phyloP scores from a whole-genome alignment of 106 monocot species.

The Dendrobium huoshanense region DNA sequence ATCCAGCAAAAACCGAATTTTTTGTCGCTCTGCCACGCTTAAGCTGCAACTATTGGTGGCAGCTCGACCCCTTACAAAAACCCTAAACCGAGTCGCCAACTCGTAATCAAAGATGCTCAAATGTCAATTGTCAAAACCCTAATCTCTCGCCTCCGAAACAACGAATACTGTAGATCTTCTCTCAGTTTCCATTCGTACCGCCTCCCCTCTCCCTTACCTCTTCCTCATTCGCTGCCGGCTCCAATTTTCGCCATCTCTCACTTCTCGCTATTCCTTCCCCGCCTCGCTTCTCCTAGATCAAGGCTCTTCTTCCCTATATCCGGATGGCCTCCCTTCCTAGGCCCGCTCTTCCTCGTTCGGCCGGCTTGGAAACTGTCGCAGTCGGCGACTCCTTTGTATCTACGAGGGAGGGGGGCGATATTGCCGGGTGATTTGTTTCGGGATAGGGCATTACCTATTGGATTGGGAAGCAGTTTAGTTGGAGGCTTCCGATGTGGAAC shows the following conservation, averaged over 20 bases:
- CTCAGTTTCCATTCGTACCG: slow-evolving; percentile 2
- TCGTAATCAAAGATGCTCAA: slow-evolving; percentile 5
- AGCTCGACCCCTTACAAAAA: too few species aligned
- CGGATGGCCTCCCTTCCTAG: slow-evolving; percentile 16
- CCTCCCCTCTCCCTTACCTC: slow-evolving; percentile 2
- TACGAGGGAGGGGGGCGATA: slow-evolving; percentile 27
- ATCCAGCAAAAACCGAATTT: too few species aligned
- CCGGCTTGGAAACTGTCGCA: slow-evolving; percentile 79
- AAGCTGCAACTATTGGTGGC: too few species aligned
- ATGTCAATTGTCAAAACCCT: slow-evolving; percentile 52
- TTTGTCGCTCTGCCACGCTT: too few species aligned
- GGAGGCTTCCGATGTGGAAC: background rate
- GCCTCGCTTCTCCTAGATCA: slow-evolving; percentile 19
- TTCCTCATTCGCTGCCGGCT: slow-evolving; percentile 1
- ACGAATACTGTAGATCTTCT: slow-evolving; percentile 20
- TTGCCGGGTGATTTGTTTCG: slow-evolving; percentile 32
- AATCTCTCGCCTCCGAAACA: slow-evolving; percentile 29
- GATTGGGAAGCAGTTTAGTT: slow-evolving; percentile 7
- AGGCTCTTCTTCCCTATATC: slow-evolving; percentile 13
- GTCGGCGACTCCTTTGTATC: slow-evolving; percentile 55
- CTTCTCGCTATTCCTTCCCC: slow-evolving; percentile 15
- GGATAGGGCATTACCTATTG: slow-evolving; percentile 10
- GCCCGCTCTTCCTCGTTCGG: slow-evolving; percentile 54
- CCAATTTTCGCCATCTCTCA: slow-evolving; percentile 11
- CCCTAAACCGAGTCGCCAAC: background rate